Percentiles rank a stretch among this genome's conserved stretches.
Evolutionary conservation across 768 basidiomycete genomes (phyloP).

Genomic region (Tephrocybe sp.): DNA sequence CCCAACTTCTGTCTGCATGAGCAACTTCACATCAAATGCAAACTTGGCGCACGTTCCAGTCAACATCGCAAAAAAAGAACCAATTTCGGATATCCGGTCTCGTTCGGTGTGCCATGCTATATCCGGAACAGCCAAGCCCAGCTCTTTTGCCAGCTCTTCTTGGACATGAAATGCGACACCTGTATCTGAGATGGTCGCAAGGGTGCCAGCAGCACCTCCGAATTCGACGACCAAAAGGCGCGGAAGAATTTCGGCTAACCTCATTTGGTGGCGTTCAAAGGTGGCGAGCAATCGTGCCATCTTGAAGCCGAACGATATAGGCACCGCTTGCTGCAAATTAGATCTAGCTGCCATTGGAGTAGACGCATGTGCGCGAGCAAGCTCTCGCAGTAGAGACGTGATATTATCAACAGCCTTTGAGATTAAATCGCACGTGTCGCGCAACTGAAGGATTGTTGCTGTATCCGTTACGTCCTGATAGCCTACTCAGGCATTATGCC

Average conservation of each 20-base stretch:
- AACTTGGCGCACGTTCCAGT: constrained; percentile 46
- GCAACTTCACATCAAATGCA: constrained; percentile 40
- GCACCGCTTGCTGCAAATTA: constrained; percentile 47
- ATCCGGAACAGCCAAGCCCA: constrained; percentile 26
- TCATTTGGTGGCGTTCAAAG: constrained; percentile 36
- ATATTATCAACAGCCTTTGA: constrained; percentile 27
- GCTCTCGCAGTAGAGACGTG: constrained; percentile 22
- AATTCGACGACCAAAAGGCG: constrained; percentile 42
- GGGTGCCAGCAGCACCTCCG: constrained; percentile 44
- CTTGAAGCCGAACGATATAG: constrained; percentile 46
- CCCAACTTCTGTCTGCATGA: constrained; percentile 47
- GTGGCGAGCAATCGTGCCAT: constrained; percentile 42
- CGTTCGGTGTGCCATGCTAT: constrained; percentile 43
- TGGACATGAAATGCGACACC: constrained; percentile 34
- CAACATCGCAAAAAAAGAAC: constrained; percentile 41
- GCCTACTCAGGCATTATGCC: background rate
- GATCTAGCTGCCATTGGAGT: constrained; percentile 46
- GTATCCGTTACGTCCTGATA: constrained; percentile 49
- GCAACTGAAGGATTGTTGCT: constrained; percentile 40
- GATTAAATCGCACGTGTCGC: constrained; percentile 36
- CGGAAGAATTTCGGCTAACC: constrained; percentile 33
- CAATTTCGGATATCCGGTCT: constrained; percentile 41
- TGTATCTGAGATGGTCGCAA: constrained; percentile 39
- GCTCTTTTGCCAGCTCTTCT: constrained; percentile 26
- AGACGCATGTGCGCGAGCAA: constrained; percentile 29